Evolutionary conservation across 441 rosid genomes (phyloP).

Genomic region (Mallotus japonicus): DNA sequence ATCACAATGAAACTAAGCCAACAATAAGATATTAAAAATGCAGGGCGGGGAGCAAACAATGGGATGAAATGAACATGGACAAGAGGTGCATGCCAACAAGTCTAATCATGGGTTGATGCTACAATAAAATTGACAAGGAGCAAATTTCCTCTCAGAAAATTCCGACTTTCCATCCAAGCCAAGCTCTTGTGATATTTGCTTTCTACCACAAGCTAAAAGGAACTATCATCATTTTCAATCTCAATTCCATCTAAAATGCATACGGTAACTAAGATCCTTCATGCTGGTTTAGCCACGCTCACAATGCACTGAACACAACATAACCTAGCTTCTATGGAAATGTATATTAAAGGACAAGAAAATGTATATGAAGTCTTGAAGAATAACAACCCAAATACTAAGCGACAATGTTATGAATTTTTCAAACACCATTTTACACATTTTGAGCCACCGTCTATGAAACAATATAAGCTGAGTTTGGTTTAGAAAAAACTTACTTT

Average conservation of each 20-base stretch:
- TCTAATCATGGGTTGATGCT: neutral
- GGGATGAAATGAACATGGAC: conserved; percentile 4
- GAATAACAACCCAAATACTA: neutral
- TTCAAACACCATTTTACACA: neutral
- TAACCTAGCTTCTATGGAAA: too few species aligned
- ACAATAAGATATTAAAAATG: neutral
- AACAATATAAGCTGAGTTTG: neutral
- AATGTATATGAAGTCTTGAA: neutral
- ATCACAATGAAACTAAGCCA: conserved; percentile 17
- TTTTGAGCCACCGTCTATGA: neutral
- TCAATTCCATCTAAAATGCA: neutral
- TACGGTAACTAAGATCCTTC: neutral
- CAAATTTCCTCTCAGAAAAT: too few species aligned
- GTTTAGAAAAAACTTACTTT: conserved; percentile 38
- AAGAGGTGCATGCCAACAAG: neutral
- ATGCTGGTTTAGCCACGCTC: neutral
- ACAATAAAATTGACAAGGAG: neutral
- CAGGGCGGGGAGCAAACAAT: neutral
- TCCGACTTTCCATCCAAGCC: neutral
- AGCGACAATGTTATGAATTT: neutral
- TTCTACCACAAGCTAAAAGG: neutral
- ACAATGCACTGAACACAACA: neutral
- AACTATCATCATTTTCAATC: neutral
- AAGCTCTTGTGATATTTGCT: neutral
- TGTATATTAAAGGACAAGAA: too few species aligned